Percentiles rank a stretch among this genome's conserved stretches.
These are phyloP conservation scores for Immersiporthe knoxdaviesiana DNA, from an alignment of 2,329 filamentous ascomycete genomes.

Conservation along the genomic window DNA sequence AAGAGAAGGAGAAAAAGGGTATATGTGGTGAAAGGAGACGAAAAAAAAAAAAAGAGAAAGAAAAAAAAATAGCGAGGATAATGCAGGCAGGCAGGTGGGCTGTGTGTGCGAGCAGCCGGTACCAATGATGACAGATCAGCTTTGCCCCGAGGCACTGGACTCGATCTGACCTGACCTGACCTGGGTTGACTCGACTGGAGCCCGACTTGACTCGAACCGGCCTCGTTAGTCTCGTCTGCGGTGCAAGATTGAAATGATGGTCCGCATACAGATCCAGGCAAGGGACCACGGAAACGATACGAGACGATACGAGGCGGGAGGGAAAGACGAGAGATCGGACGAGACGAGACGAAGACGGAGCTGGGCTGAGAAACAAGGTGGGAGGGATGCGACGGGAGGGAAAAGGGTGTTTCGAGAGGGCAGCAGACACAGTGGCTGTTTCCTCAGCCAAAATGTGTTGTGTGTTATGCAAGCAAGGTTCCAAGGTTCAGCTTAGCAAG, in stretches of 20 bases:
- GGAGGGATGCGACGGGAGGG: background rate
- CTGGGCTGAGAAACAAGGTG: background rate
- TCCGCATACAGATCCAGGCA: background rate
- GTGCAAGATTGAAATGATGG: background rate
- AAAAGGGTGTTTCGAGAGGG: background rate
- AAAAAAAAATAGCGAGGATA: background rate
- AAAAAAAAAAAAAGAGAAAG: too few relatives aligned
- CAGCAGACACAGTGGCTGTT: background rate
- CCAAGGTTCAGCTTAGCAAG: background rate
- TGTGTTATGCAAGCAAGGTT: background rate
- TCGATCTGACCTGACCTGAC: background rate
- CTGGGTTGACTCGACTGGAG: background rate
- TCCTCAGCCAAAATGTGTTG: background rate
- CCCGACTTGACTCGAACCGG: background rate
- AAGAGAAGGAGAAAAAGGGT: background rate
- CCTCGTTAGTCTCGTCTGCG: background rate
- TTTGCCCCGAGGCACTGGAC: background rate
- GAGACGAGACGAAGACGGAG: background rate
- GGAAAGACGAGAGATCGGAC: background rate
- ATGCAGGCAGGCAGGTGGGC: background rate
- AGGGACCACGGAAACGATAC: background rate
- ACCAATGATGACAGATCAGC: background rate
- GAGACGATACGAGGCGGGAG: constrained; percentile 2
- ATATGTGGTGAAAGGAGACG: background rate
- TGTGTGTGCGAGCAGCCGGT: background rate